Conservation (phyloP, 2,329 filamentous ascomycete genomes). For the Trichoderma asperellum region DNA sequence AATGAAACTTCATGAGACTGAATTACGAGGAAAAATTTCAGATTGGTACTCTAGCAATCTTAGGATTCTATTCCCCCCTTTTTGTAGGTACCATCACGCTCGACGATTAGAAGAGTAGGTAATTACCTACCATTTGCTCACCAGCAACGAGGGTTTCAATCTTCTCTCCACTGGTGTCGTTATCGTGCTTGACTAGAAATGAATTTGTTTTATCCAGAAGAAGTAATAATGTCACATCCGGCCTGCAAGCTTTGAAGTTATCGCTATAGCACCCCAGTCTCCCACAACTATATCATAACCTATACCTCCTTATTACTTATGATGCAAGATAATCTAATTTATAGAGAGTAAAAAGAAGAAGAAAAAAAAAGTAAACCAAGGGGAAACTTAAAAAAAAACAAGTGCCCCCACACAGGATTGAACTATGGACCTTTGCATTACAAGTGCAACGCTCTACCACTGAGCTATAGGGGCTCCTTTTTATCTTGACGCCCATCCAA, state of each 20-base stretch:
- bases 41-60: too few species aligned
- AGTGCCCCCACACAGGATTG: background rate
- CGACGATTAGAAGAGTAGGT: background rate
- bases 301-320: background rate
- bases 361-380: background rate
- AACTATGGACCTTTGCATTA: background rate
- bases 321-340: background rate
- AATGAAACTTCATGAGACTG: too few species aligned
- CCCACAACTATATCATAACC: background rate
- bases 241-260: background rate
- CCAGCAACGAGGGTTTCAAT: background rate
- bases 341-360: background rate
- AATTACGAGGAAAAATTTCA: too few species aligned
- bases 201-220: too few species aligned
- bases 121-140: background rate
- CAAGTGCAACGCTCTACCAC: background rate
- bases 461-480: background rate
- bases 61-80: background rate
- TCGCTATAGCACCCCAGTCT: background rate
- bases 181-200: background rate
- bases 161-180: background rate
- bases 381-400: background rate
- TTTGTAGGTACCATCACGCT: background rate
- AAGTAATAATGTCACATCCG: background rate
- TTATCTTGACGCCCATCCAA: too few species aligned